These are phyloP conservation scores for Aspergillus cavernicola DNA, from an alignment of 495 filamentous ascomycete species.

Conservation along the genomic window DNA sequence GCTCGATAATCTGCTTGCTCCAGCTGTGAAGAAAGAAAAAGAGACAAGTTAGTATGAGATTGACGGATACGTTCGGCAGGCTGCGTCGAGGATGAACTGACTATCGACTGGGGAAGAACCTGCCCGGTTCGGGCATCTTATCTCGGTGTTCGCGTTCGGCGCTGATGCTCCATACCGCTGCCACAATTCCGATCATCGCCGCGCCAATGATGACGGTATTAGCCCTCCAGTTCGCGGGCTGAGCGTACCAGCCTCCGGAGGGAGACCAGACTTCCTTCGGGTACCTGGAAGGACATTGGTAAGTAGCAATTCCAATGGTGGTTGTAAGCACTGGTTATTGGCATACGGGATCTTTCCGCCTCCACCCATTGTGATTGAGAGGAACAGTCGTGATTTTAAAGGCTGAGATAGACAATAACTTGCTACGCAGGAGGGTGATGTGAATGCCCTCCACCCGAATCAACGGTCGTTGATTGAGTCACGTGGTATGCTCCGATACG, in stretches of 20 bases:
- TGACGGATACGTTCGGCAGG: conserved; percentile 1
- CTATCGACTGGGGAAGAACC: conserved; percentile 97
- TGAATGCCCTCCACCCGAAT: conserved; percentile 31
- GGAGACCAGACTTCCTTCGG: conserved; percentile 99
- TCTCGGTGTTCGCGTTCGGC: conserved; percentile 76
- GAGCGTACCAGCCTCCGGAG: conserved; percentile 93
- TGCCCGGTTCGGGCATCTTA: conserved; percentile 78
- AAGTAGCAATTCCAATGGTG: conserved; percentile 15
- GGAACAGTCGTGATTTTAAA: conserved; percentile 24
- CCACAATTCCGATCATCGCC: conserved; percentile 70
- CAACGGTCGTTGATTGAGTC: conserved; percentile 27
- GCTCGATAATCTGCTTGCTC: conserved; percentile 86
- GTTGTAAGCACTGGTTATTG: not conserved
- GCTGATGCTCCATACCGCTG: conserved; percentile 72
- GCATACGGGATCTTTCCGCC: conserved; percentile 88
- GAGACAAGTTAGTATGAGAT: conserved; percentile 16
- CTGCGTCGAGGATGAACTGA: conserved; percentile 45
- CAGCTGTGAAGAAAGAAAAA: conserved; percentile 69
- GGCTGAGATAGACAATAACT: conserved; percentile 22
- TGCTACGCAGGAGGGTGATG: conserved; percentile 20
- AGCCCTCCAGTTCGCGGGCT: conserved; percentile 87
- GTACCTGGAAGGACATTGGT: conserved; percentile 59
- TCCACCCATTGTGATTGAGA: conserved; percentile 45
- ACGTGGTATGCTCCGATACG: conserved; percentile 27
- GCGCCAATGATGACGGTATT: conserved; percentile 84